Percentiles rank a stretch among this genome's conserved stretches.
These are phyloP conservation scores for Oenanthe sinensis DNA, from an alignment of 129 eudicot species.

Conservation along the genomic window DNA sequence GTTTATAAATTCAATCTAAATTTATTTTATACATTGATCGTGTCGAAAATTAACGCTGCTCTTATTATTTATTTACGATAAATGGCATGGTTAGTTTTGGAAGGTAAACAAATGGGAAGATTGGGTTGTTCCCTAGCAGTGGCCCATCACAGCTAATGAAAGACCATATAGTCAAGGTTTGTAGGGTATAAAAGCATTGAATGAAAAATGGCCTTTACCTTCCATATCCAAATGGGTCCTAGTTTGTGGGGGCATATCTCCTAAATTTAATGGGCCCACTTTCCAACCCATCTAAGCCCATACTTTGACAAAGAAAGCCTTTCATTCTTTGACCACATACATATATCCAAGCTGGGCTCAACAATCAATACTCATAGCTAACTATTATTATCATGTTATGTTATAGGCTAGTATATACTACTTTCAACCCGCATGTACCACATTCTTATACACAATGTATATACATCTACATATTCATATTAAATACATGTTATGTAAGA, in stretches of 20 bases:
- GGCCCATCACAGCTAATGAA: slow-evolving; percentile 14
- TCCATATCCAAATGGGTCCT: slow-evolving; percentile 18
- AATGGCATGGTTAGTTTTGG: neutral
- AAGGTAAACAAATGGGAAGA: neutral
- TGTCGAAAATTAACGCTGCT: no score
- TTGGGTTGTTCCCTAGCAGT: slow-evolving; percentile 1
- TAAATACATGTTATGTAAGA: neutral
- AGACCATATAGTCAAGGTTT: slow-evolving; percentile 8
- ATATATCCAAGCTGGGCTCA: slow-evolving; percentile 18
- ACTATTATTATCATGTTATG: neutral
- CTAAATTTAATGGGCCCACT: slow-evolving; percentile 9
- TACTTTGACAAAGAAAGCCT: slow-evolving; percentile 13
- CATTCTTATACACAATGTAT: no score
- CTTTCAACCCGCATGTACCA: neutral
- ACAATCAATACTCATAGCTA: neutral
- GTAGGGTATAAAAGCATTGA: slow-evolving; percentile 19
- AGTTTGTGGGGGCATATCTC: neutral
- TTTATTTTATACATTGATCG: no score
- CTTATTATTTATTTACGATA: neutral
- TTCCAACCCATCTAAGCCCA: neutral
- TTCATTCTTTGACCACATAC: slow-evolving; percentile 17
- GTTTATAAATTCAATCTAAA: neutral
- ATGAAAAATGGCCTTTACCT: slow-evolving; percentile 21
- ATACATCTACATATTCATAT: neutral
- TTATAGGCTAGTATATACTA: neutral